Evolutionary conservation across 1,139 yeast species (phyloP), one percentile per base, ranked within the genome.

Genomic region (Meyerozyma athensensis): DNA sequence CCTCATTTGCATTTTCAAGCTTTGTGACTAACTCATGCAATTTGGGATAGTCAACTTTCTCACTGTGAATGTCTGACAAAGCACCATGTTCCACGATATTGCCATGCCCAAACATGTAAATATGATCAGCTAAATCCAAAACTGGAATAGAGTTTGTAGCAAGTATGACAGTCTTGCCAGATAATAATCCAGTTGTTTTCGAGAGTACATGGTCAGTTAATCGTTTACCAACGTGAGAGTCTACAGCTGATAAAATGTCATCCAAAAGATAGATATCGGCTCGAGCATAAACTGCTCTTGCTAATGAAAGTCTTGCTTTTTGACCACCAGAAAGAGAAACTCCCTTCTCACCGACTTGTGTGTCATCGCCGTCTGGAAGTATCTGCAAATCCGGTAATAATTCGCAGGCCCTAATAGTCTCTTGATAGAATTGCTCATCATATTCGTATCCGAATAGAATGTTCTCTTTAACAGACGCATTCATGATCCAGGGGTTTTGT

Each of bases 301-400:
- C 73, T 31, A 67, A 54, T 2, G 68, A 59, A 24, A 64, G 49
- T 39, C 73, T 54, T 1, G 72, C 73, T 43, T 66, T 66, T 46
- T 67, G 72, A n/a, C 73, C 73, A n/a, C 73, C 73, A 36, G 70
- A 63, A 26, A 67, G 53, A 2, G 73, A 61, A 32, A 66, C 65
- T 23, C 73, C 74, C 44, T 66, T 68, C 43, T 68, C 73, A 7
- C 74, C 74, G 10, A 68, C 72, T 33, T 61, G 54, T 7, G 72
- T 66, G 34, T 48, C 50, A 45, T 66, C 72, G 18, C 70, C 72
- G 47, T 66, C 72, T 1, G 72, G 68, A 33, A 66, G 54, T 4
- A 58, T 49, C 18, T 55, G 55, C 33, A 67, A 54, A 45, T 67
- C 73, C 8, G 63, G 54, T 7, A 52, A 26, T 35, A 67, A 57